phyloP scores from a whole-genome alignment of 148 eudicot genomes.

The Spergularia bocconei region DNA sequence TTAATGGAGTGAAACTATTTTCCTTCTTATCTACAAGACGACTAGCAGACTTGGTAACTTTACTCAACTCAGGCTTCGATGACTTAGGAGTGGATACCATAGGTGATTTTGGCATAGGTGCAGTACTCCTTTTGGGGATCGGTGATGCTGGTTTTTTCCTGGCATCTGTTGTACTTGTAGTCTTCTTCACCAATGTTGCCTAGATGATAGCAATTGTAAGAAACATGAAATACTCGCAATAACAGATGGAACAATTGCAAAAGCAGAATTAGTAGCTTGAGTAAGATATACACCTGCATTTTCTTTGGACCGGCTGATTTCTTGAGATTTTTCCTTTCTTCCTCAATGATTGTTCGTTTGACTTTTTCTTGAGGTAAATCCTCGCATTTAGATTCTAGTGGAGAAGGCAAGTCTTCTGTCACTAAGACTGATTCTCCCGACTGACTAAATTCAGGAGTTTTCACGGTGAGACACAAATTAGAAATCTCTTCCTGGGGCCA shows the following conservation, averaged over 20 bases:
- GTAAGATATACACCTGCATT: slow-evolving; percentile 43
- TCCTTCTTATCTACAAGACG: slow-evolving; percentile 43
- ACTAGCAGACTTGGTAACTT: slow-evolving; percentile 36
- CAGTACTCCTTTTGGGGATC: slow-evolving; percentile 23
- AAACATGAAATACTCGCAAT: slow-evolving; percentile 9
- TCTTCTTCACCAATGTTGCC: slow-evolving; percentile 44
- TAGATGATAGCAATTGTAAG: slow-evolving; percentile 22
- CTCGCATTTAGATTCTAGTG: slow-evolving; percentile 27
- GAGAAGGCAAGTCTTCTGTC: slow-evolving; percentile 33
- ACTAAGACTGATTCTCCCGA: slow-evolving; percentile 35
- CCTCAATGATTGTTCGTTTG: slow-evolving; percentile 21
- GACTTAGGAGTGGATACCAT: slow-evolving; percentile 41
- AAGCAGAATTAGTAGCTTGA: background rate
- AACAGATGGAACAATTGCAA: background rate
- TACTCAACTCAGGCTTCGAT: slow-evolving; percentile 37
- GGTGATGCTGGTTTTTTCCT: slow-evolving; percentile 51
- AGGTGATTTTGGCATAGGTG: slow-evolving; percentile 33
- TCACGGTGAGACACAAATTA: slow-evolving; percentile 16
- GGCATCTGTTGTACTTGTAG: slow-evolving; percentile 27
- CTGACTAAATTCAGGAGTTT: slow-evolving; percentile 21
- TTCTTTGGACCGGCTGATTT: slow-evolving; percentile 29
- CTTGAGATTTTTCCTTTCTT: slow-evolving; percentile 26
- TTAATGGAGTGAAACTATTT: slow-evolving; percentile 33
- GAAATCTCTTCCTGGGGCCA: slow-evolving; percentile 20
- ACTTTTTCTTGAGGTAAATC: slow-evolving; percentile 34